phyloP scores from a whole-genome alignment of 108 stramenopile species.

The Nannochloropsis gaditana region DNA sequence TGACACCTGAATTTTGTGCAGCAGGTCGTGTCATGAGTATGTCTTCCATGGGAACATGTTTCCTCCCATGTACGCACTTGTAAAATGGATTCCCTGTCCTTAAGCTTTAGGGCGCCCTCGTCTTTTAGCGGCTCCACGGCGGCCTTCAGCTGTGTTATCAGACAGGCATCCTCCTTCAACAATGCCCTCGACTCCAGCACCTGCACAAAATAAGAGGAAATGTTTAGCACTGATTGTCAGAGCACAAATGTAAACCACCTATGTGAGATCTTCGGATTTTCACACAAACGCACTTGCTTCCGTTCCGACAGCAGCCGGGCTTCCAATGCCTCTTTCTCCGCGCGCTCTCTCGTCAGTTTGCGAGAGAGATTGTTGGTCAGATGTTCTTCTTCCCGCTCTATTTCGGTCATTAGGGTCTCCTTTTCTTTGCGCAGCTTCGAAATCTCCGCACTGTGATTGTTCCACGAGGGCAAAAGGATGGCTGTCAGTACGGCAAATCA shows the following conservation, averaged over 20 bases:
- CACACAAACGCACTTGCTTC: not conserved
- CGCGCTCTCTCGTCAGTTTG: constrained; percentile 24
- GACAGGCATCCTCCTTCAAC: not conserved
- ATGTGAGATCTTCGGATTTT: too few relatives aligned
- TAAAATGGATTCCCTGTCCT: not conserved
- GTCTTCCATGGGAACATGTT: not conserved
- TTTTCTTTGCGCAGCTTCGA: constrained; percentile 31
- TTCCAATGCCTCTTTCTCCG: not conserved
- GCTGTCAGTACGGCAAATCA: not conserved
- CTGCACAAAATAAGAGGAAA: not conserved
- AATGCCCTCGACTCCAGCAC: not conserved
- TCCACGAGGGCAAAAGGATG: not conserved
- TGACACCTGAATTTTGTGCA: not conserved
- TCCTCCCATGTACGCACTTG: not conserved
- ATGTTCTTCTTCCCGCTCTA: constrained; percentile 43
- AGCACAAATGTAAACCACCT: too few relatives aligned
- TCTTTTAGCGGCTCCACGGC: constrained; percentile 9
- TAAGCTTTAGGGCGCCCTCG: not conserved
- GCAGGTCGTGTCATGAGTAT: not conserved
- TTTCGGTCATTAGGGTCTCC: constrained; percentile 33
- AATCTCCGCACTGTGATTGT: constrained; percentile 5
- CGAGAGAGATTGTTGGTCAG: constrained; percentile 44
- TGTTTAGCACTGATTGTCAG: too few relatives aligned
- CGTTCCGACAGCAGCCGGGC: not conserved
- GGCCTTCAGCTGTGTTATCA: not conserved